Percentiles rank a stretch among this genome's conserved stretches.
These are phyloP conservation scores for Neofusicoccum sp. DNA, from an alignment of 2,329 filamentous ascomycete species.

Conservation along the genomic window DNA sequence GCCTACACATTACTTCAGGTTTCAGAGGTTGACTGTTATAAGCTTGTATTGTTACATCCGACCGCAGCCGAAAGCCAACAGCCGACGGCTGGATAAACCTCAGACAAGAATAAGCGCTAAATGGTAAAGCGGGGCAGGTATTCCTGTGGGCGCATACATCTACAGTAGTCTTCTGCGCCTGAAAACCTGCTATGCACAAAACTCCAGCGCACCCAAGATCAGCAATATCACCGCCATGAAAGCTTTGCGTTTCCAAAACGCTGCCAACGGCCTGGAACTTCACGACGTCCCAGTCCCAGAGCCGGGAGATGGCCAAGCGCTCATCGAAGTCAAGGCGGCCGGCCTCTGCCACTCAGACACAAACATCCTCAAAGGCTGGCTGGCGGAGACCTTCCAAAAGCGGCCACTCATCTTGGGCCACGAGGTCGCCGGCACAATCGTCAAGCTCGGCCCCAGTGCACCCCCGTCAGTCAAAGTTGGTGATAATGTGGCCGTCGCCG, in stretches of 20 bases:
- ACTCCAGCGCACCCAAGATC: too few species aligned
- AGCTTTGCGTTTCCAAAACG: neutral
- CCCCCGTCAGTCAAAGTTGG: neutral
- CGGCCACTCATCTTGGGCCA: constrained; percentile 16
- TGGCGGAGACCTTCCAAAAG: neutral
- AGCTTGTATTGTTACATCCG: too few species aligned
- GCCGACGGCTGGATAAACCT: too few species aligned
- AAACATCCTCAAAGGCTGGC: neutral
- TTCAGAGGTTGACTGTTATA: too few species aligned
- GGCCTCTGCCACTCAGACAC: constrained; percentile 16
- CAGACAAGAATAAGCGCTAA: too few species aligned
- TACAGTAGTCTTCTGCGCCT: too few species aligned
- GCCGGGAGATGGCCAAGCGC: neutral
- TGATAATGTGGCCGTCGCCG: neutral
- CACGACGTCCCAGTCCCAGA: constrained; percentile 12
- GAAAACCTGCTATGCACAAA: too few species aligned
- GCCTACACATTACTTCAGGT: too few species aligned
- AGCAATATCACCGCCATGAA: neutral
- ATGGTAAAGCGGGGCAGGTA: too few species aligned
- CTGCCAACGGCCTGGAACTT: neutral
- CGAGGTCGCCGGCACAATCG: constrained; percentile 11
- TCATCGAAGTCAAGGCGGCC: constrained; percentile 3
- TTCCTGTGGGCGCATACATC: too few species aligned
- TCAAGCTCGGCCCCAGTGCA: neutral
- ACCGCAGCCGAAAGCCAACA: too few species aligned